These are phyloP conservation scores for Pseudohyphozyma bogoriensis DNA, from an alignment of 768 basidiomycete species.

Conservation along the genomic window DNA sequence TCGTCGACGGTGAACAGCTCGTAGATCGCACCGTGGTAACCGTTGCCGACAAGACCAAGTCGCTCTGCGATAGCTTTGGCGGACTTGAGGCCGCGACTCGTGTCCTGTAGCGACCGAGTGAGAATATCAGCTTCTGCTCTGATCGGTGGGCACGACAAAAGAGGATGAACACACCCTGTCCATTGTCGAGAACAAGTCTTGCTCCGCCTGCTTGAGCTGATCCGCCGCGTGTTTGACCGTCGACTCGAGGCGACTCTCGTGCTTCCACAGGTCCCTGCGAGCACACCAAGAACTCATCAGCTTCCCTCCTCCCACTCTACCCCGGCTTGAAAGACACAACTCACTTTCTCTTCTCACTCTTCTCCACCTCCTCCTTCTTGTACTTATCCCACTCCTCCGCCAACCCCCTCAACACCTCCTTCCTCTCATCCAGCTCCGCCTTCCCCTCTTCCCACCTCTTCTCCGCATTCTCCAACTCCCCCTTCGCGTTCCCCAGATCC, in stretches of 20 bases:
- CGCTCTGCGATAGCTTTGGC: constrained; percentile 74
- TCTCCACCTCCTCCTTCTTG: constrained; percentile 58
- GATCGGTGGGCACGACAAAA: no score
- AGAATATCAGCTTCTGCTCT: neutral
- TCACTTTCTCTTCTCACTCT: constrained; percentile 67
- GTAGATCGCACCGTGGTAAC: constrained; percentile 90
- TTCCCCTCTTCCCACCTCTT: constrained; percentile 49
- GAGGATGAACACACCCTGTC: constrained; percentile 59
- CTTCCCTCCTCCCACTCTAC: neutral
- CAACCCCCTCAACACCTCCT: constrained; percentile 51
- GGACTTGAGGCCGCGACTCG: constrained; percentile 73
- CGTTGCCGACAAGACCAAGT: constrained; percentile 58
- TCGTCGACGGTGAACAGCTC: constrained; percentile 85
- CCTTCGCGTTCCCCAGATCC: constrained; percentile 45
- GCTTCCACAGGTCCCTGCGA: constrained; percentile 70
- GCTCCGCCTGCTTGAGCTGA: constrained; percentile 70
- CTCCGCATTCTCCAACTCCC: constrained; percentile 53
- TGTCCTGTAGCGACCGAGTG: constrained; percentile 54
- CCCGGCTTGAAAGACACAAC: constrained; percentile 22
- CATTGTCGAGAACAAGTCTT: constrained; percentile 78
- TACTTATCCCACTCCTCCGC: constrained; percentile 46
- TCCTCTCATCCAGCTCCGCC: constrained; percentile 52
- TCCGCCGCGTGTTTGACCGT: constrained; percentile 64
- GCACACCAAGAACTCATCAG: neutral
- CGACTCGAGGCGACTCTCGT: constrained; percentile 78